Evolutionary conservation across 106 monocot genomes (phyloP), one percentile per base, ranked within the genome.

Genomic region (Dendrobium chrysotoxum): DNA sequence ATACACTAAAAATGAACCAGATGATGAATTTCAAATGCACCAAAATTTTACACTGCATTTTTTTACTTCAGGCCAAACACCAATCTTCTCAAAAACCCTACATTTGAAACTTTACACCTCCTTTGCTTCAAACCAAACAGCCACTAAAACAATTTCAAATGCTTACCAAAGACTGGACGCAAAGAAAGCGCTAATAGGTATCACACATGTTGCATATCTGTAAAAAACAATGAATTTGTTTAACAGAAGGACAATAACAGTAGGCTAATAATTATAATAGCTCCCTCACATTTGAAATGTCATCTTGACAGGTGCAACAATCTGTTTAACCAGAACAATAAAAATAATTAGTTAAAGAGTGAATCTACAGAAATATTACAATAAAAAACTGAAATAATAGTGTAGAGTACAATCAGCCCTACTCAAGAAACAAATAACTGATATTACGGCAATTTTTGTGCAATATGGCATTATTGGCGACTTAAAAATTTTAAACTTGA

Each of bases 161-260:
- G 44, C 92, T 87, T 88, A 92, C 97, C 97, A 97, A 79, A 97
- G 87, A 79, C 96, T 97, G 44, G 96, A 90, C 6, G 96, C 96
- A 84, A 97, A 97, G 83, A 97, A 97, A 26, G 96, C 96, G 86
- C 96, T 97, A 5, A 97, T 97, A 4, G 96, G 96, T 83, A 97
- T 91, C 53, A 97, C 92, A 85, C 96, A 92, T 39, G 96, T 97
- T 42, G 87, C 87, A 86, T 97, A 97, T 88, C 96, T 97, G 94
- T 75, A 94, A 81, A 61, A 86, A 28, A 50, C 1, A 83, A 58
- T 79, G 26, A 23, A 31, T 54, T 76, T 28, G 44, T 23, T 41
- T 82, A 61, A 25, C 11, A 80, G 23, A 1, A 81, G 28, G 21
- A 61, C 65, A 6, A 68, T 0, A 40, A 28, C 44, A 77, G 25